These are phyloP conservation scores for Albifimbria verrucaria DNA, from an alignment of 2,329 filamentous ascomycete genomes.

Conservation along the genomic window DNA sequence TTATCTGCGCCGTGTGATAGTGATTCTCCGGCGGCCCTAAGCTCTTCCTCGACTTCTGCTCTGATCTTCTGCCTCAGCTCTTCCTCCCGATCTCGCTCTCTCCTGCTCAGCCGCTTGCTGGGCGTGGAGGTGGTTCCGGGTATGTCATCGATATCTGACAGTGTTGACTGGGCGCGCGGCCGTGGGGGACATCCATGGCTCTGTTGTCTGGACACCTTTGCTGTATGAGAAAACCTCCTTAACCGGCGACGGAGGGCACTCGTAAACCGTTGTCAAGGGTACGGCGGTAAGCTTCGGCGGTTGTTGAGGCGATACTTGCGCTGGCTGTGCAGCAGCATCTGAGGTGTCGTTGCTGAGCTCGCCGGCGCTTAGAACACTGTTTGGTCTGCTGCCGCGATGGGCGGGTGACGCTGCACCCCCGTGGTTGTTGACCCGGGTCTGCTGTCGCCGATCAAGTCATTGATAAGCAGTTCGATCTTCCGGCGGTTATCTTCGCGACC, in stretches of 20 bases:
- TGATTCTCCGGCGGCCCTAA: constrained; percentile 67
- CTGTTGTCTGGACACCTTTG: constrained; percentile 90
- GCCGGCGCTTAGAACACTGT: constrained; percentile 78
- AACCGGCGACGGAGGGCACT: constrained; percentile 71
- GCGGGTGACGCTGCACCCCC: constrained; percentile 63
- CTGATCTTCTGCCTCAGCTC: constrained; percentile 82
- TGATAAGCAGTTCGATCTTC: constrained; percentile 83
- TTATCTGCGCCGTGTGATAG: constrained; percentile 40
- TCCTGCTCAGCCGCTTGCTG: constrained; percentile 73
- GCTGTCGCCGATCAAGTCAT: constrained; percentile 76
- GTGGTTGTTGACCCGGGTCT: constrained; percentile 66
- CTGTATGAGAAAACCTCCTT: constrained; percentile 93
- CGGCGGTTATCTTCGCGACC: constrained; percentile 65
- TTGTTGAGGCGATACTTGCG: constrained; percentile 38
- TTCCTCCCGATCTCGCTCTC: constrained; percentile 80
- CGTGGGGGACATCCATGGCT: constrained; percentile 63
- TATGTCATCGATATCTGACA: constrained; percentile 60
- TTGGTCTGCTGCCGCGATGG: constrained; percentile 71
- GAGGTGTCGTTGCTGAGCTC: constrained; percentile 75
- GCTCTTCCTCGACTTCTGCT: constrained; percentile 88
- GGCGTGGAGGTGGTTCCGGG: constrained; percentile 54
- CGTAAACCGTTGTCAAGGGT: constrained; percentile 73
- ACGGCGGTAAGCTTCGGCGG: constrained; percentile 72
- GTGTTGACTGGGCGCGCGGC: constrained; percentile 34
- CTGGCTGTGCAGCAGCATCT: constrained; percentile 50